phyloP scores from a whole-genome alignment of 805 yeast species.

The Ogataea glucozyma region DNA sequence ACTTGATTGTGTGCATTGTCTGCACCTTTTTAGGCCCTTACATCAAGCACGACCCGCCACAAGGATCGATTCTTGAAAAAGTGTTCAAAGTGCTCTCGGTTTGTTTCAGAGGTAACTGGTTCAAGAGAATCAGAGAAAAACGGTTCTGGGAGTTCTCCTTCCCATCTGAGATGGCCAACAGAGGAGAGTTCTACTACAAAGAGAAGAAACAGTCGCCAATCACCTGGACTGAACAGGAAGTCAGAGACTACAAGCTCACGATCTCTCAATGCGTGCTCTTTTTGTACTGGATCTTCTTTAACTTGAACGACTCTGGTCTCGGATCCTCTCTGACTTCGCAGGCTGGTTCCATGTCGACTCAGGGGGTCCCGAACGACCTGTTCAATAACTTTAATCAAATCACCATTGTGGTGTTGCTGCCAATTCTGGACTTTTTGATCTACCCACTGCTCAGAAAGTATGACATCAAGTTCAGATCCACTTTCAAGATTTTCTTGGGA shows the following conservation, averaged over 20 bases:
- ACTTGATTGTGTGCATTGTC: conserved; percentile 51
- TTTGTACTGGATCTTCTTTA: conserved; percentile 41
- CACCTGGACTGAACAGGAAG: conserved; percentile 45
- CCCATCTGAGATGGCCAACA: conserved; percentile 44
- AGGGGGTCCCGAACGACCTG: conserved; percentile 58
- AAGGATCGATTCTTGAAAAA: conserved; percentile 50
- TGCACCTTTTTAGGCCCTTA: conserved; percentile 38
- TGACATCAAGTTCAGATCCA: conserved; percentile 45
- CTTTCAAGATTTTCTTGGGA: conserved; percentile 47
- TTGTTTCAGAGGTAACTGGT: conserved; percentile 44
- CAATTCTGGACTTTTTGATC: conserved; percentile 48
- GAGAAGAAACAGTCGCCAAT: conserved; percentile 36
- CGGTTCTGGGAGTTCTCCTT: conserved; percentile 52
- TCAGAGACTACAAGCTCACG: conserved; percentile 46
- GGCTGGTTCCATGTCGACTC: conserved; percentile 53
- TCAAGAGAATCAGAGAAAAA: conserved; percentile 41
- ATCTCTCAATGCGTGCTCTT: conserved; percentile 47
- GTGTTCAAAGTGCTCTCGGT: conserved; percentile 42
- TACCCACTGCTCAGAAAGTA: conserved; percentile 48
- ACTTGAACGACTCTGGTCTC: conserved; percentile 48
- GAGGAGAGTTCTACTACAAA: conserved; percentile 41
- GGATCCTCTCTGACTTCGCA: conserved; percentile 51
- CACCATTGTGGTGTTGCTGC: conserved; percentile 52
- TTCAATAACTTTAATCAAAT: conserved; percentile 56
- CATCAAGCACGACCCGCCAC: conserved; percentile 37